Base-by-base conservation (phyloP, 345 rosid species). In the Salix exigua region DNA sequence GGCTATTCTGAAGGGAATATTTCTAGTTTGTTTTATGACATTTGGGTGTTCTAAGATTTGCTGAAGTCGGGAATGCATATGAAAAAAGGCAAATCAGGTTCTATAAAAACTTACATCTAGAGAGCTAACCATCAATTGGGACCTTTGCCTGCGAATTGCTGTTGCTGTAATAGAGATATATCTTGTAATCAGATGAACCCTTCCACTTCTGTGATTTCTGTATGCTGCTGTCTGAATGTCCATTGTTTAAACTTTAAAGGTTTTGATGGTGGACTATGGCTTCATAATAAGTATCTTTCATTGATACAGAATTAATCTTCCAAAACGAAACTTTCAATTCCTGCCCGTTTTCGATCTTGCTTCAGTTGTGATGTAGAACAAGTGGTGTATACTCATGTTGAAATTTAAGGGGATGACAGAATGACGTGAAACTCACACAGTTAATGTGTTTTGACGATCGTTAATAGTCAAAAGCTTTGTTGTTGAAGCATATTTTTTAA, bases 171-270 rank as follows among this genome's bases (percentile, higher is more conserved):
- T 79, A 73, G 80, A 81, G 81, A 78, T 74, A 77, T 75, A 80
- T 72, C 61, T 68, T 83, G 89, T 86, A 80, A 83, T 75, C 80
- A 85, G 82, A 85, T 71, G 55, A 77, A 74, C 42, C 66, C 55
- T 81, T 72, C 70, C 74, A 82, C 77, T 73, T 77, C 72, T 68
- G 76, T 55, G 82, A 69, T 79, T 78, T 82, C 63, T 76, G 51
- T 71, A 68, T 86, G 77, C 85, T 61, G 65, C 82, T 64, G 70
- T 58, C 77, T 76, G 78, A 68, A 74, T 74, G 70, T 77, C 77
- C 74, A 44, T 76, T 80, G 65, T 80, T 78, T 62, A 69, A 77
- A 66, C 61, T 80, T 78, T 62, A 69, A 77, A 66, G 81, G 78
- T 81, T 33, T 78, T 71, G 76, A 73, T 44, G 73, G 23, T 80